Evolutionary conservation across 805 yeast genomes (phyloP).

Genomic region (Maudiozyma turicensis): DNA sequence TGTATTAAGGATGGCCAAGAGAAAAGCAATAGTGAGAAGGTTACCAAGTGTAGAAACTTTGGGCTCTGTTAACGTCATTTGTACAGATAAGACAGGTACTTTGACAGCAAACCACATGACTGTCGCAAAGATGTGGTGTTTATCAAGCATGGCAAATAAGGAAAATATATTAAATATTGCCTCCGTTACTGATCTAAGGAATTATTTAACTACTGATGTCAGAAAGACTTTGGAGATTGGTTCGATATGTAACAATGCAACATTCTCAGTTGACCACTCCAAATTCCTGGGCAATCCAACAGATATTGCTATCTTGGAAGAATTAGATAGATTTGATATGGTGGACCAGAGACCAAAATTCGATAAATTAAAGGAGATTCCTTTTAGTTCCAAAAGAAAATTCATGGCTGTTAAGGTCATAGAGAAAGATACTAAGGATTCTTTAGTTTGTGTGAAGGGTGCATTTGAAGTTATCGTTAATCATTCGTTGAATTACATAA

Average conservation of each 20-base stretch:
- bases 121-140: conserved; percentile 72
- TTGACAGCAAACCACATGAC: conserved; percentile 89
- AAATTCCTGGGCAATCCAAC: conserved; percentile 86
- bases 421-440: conserved; percentile 44
- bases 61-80: conserved; percentile 88
- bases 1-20: conserved; percentile 90
- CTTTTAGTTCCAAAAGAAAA: conserved; percentile 77
- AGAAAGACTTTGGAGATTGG: conserved; percentile 52
- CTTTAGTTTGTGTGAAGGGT: conserved; percentile 71
- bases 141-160: conserved; percentile 42
- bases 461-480: conserved; percentile 70
- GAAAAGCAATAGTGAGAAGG: conserved; percentile 88
- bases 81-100: conserved; percentile 88
- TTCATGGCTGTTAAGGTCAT: conserved; percentile 68
- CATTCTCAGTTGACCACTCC: conserved; percentile 56
- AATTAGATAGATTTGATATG: conserved; percentile 57
- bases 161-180: conserved; percentile 28
- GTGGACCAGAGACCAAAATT: conserved; percentile 55
- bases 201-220: conserved; percentile 46
- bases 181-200: conserved; percentile 29
- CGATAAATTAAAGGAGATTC: conserved; percentile 60
- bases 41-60: conserved; percentile 92
- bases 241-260: conserved; percentile 66
- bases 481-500: conserved; percentile 47
- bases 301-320: conserved; percentile 82